Evolutionary conservation across 2,329 filamentous ascomycete genomes (phyloP), one percentile per base, ranked within the genome.

Genomic region (Eurotiales sp.): DNA sequence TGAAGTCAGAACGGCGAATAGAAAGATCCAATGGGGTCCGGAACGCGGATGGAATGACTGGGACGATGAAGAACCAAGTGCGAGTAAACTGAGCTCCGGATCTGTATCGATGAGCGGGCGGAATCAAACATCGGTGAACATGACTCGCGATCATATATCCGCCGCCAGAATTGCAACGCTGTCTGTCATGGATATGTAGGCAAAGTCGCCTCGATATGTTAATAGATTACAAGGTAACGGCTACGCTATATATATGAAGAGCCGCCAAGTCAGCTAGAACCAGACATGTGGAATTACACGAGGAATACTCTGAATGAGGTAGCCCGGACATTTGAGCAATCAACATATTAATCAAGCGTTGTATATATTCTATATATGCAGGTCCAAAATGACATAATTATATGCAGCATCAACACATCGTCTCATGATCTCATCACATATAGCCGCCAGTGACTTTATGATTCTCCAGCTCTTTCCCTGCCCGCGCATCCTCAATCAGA

Each of bases 11-110:
- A n/a, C 54, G 15, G 62, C 65, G 3, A 56, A 61, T 21, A 70
- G 69, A 54, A 65, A 65, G 50, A 61, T 72, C 27, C 63, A 60
- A 4, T 72, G 71, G 67, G 72, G 71, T n/a, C 65, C 64, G 22
- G 64, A 69, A 36, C 65, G 66, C 54, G 66, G 65, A 23, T 72
- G 67, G 69, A 64, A 61, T 42, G 65, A 70, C 37, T 56, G 53
- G 19, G 63, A 67, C 48, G 61, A 61, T 14, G 54, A 53, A 27
- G 40, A 55, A 8, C 25, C 12, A 19, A 30, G 12, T 19, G 23
- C 29, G 25, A 39, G 27, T 32, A 46, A 46, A 27, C 3, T 22
- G 27, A 45, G 41, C 15, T 6, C 23, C n/a, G 29, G 17, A 8
- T 21, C 29, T 11, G 17, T 39, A 5, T 34, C 44, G 12, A 22